Evolutionary conservation across 805 yeast genomes (phyloP).

Genomic region (Yarrowia divulgata): DNA sequence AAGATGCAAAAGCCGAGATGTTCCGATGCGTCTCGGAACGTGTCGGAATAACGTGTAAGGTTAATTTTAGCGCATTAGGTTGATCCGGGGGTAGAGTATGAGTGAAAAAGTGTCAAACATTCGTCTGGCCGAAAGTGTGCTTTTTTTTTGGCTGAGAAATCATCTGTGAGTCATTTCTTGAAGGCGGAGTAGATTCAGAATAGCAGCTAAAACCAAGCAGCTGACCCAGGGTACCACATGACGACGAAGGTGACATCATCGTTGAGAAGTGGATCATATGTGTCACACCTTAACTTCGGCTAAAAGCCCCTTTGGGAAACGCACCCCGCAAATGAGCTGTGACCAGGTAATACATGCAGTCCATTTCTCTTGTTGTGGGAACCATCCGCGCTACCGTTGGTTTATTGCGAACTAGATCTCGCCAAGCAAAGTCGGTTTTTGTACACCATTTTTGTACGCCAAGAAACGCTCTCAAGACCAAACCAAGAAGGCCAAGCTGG

Average conservation of each 20-base stretch:
- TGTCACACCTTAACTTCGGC: not conserved
- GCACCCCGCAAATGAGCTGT: slow-evolving; percentile 13
- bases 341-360: not conserved
- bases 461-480: not conserved
- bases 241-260: not conserved
- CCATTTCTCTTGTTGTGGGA: too few species aligned
- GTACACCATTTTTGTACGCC: slow-evolving; percentile 10
- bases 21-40: slow-evolving; percentile 17
- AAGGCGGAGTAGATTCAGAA: too few species aligned
- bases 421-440: not conserved
- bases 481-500: slow-evolving; percentile 8
- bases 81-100: slow-evolving; percentile 26
- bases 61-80: not conserved
- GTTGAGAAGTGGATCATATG: not conserved
- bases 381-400: too few species aligned
- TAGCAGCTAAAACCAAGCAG: too few species aligned
- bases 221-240: not conserved
- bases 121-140: too few species aligned
- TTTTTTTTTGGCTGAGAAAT: too few species aligned
- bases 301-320: not conserved
- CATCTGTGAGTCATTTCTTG: too few species aligned
- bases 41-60: slow-evolving; percentile 4
- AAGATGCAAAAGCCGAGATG: not conserved
- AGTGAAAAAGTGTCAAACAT: too few species aligned
- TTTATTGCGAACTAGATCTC: not conserved